Evolutionary conservation across 257 asterid species (phyloP).

Genomic region (Ligustrum vulgare): DNA sequence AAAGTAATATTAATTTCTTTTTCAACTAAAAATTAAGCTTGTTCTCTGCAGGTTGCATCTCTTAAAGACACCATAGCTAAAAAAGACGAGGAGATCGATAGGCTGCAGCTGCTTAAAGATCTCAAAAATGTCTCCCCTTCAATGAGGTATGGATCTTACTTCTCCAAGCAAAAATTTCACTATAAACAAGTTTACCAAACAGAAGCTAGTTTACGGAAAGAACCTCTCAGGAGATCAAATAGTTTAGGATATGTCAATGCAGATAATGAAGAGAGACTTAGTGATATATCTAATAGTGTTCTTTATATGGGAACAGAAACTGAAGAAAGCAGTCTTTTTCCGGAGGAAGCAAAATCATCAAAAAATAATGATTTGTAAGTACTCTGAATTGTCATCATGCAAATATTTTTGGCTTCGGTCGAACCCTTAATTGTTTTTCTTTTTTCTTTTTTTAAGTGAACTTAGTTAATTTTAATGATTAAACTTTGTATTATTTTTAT

Average conservation of each 20-base stretch:
- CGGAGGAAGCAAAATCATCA: constrained; percentile 23
- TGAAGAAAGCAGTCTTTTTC: constrained; percentile 27
- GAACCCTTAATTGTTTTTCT: too few species aligned
- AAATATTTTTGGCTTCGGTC: not conserved
- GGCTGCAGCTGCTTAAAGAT: constrained; percentile 55
- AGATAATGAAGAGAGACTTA: constrained; percentile 26
- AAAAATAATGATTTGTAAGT: constrained; percentile 34
- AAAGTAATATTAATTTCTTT: not conserved
- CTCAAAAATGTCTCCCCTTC: constrained; percentile 32
- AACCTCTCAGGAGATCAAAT: constrained; percentile 13
- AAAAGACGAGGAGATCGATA: constrained; percentile 85
- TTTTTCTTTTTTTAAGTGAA: too few species aligned
- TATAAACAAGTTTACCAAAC: too few species aligned
- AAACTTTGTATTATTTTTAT: too few species aligned
- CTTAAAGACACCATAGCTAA: constrained; percentile 81
- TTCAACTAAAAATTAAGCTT: not conserved
- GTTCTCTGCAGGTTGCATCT: constrained; percentile 57
- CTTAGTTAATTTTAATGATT: too few species aligned
- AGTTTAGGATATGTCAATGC: constrained; percentile 26
- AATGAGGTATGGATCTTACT: constrained; percentile 32
- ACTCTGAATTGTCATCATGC: not conserved
- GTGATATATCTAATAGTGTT: constrained; percentile 24
- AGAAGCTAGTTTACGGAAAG: constrained; percentile 17
- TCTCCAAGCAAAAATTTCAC: constrained; percentile 22
- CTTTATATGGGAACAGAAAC: constrained; percentile 37